Base-by-base conservation (phyloP, 805 yeast genomes). In the Teunomyces pallodes region DNA sequence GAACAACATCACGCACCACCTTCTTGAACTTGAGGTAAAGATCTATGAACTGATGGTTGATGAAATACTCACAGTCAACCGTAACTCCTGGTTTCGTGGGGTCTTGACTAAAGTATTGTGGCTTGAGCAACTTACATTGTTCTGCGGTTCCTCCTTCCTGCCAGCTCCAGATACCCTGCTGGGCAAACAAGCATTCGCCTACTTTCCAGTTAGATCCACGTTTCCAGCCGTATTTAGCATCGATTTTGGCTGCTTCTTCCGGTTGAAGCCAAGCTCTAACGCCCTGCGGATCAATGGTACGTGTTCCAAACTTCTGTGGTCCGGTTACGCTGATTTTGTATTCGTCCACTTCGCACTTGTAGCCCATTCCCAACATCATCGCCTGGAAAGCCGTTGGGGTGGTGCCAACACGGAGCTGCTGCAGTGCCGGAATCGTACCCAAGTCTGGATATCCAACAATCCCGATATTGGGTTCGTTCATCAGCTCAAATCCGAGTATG, bases 381-480 rank as follows among this genome's bases (percentile, higher is more conserved):
- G 86, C 69, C 66, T 92, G 87, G 53, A 83, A 81, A 0, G 85
- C 84, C 0, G 96, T 86, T 0, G 99, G 98, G 0, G 90, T 82
- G 0, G 92, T 83, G 2, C 91, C 92, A 2, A 90, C 74, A 48
- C 86, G 78, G 43, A 92, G 75, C 47, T 84, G 84, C 58, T 87
- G 88, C 4, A 69, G 70, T 4, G 75, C 69, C 0, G 94, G 91
- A 16, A 84, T 61, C 1, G 55, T 56, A 8, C 71, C 71, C 28
- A 91, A 65, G 59, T 87, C 76, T 3, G 68, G 66, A 43, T 76
- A 75, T 0, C 94, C 96, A 36, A 86, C 75, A 45, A 83, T 76
- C 0, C 97, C 97, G 45, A 73, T 62, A 56, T 81, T 86, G 5
- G 97, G 97, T 63, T 91, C 97, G 62, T 91, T 91, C 69, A 91